A percentile compares a stretch with the other conserved stretches of the same genome.
Conservation (phyloP, 345 rosid species). For the Gossypium sturtianum region DNA sequence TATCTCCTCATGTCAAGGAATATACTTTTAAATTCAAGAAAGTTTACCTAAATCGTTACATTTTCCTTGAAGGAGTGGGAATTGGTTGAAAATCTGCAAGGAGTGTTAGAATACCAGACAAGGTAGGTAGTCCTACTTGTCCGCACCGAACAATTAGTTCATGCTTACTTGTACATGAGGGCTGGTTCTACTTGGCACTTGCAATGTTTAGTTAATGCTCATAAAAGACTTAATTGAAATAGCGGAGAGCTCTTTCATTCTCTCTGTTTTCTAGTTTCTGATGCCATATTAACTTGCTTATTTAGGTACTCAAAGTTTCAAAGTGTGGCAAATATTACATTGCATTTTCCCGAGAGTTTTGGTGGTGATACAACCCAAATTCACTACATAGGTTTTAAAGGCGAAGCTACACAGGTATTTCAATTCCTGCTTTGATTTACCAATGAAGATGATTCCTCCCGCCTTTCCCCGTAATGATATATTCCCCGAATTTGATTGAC, state of each 20-base stretch:
- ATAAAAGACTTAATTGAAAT: not conserved
- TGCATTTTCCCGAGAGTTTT: constrained; percentile 92
- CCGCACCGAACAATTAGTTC: not conserved
- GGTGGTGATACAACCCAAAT: constrained; percentile 78
- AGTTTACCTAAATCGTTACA: constrained; percentile 3
- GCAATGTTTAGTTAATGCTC: constrained; percentile 10
- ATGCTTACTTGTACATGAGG: not conserved
- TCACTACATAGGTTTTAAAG: constrained; percentile 86
- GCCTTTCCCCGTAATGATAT: constrained; percentile 2
- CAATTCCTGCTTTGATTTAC: constrained; percentile 5
- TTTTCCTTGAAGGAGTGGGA: constrained; percentile 75
- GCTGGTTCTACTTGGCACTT: not conserved
- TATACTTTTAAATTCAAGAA: not conserved
- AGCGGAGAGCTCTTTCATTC: not conserved
- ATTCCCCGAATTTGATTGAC: constrained; percentile 10
- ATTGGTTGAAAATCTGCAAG: constrained; percentile 80
- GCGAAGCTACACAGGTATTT: constrained; percentile 93
- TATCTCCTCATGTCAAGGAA: not conserved
- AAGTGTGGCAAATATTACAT: constrained; percentile 78
- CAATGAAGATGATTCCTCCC: not conserved
- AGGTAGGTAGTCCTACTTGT: constrained; percentile 35
- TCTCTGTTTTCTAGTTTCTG: constrained; percentile 4
- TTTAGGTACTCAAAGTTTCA: constrained; percentile 85
- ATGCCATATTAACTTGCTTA: constrained; percentile 2
- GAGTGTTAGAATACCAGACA: constrained; percentile 88